phyloP scores from a whole-genome alignment of 768 basidiomycete species.

The Pleurotus djamor region DNA sequence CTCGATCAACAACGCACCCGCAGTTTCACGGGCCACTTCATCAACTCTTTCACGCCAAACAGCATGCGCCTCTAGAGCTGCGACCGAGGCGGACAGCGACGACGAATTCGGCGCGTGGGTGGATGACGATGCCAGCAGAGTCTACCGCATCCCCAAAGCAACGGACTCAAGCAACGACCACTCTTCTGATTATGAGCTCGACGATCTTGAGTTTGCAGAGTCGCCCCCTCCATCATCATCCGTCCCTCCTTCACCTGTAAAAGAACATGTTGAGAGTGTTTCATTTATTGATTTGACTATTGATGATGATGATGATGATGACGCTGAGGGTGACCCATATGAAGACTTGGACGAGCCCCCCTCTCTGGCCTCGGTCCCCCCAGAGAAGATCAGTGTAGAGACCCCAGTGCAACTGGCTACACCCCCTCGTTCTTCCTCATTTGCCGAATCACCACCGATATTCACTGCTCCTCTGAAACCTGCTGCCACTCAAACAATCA shows the following conservation, averaged over 20 bases:
- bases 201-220: neutral
- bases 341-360: too few species aligned
- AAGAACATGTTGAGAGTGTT: neutral
- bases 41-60: neutral
- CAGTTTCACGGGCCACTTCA: neutral
- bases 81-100: neutral
- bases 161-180: neutral
- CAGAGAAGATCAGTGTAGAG: neutral
- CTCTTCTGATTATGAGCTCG: neutral
- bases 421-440: neutral
- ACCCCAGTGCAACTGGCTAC: neutral
- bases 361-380: neutral
- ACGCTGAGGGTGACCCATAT: neutral
- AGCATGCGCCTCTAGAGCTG: neutral
- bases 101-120: neutral
- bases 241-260: neutral
- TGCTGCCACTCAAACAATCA: too few species aligned
- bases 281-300: neutral
- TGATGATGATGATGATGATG: neutral
- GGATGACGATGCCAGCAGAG: slow-evolving; percentile 7
- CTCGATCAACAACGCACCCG: neutral
- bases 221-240: slow-evolving; percentile 2
- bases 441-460: neutral
- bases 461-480: neutral
- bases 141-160: neutral